Evolutionary conservation across 1,284 basidiomycete species (phyloP).

Genomic region (Tilletia setariae): DNA sequence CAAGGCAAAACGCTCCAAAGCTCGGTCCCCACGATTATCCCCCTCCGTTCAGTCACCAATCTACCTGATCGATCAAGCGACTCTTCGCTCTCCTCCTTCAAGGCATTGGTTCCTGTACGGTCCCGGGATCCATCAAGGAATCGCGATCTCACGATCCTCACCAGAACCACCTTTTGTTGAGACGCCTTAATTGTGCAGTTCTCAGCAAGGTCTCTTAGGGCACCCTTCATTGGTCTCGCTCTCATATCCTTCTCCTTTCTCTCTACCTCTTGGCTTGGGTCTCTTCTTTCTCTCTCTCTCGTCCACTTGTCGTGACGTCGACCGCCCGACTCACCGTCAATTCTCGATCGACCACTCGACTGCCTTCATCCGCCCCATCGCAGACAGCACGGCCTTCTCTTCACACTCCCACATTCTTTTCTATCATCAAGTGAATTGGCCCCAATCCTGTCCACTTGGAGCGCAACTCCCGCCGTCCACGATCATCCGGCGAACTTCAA

Average conservation of each 20-base stretch:
- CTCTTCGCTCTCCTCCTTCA: too few relatives aligned
- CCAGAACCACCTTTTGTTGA: background rate
- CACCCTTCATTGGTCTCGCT: background rate
- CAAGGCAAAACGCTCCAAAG: too few relatives aligned
- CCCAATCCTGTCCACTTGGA: background rate
- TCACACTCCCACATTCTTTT: background rate
- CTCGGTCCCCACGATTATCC: too few relatives aligned
- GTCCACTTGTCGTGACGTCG: background rate
- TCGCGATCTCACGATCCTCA: too few relatives aligned
- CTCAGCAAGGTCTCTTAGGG: background rate
- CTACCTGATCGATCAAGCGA: too few relatives aligned
- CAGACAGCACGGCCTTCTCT: background rate
- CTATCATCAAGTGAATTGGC: background rate
- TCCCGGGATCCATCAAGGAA: too few relatives aligned
- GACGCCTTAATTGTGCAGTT: constrained; percentile 21
- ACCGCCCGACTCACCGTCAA: background rate
- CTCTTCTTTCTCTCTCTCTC: background rate
- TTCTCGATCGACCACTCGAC: background rate
- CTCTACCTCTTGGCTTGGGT: background rate
- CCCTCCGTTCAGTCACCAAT: too few relatives aligned
- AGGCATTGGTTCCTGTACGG: too few relatives aligned
- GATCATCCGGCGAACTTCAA: background rate
- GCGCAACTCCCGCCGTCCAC: background rate
- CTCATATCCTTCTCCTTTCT: background rate
- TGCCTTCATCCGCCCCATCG: background rate